Evolutionary conservation across 2,329 filamentous ascomycete species (phyloP).

Genomic region (Onygena corvina): DNA sequence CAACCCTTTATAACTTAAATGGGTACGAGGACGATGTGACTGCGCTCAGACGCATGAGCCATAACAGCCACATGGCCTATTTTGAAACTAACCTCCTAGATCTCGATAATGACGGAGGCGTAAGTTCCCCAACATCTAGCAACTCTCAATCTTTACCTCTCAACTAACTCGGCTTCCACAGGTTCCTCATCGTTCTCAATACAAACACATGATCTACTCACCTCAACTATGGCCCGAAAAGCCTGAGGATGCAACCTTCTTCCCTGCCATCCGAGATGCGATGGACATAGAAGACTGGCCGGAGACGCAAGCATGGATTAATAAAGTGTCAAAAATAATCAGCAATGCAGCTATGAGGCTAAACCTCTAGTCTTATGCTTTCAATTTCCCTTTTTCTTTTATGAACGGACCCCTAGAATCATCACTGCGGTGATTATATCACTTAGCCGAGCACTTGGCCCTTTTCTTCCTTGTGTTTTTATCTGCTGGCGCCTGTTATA

Average conservation of each 20-base stretch:
- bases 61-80: constrained; percentile 64
- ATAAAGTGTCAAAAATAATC: constrained; percentile 60
- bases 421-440: neutral
- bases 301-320: constrained; percentile 53
- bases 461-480: neutral
- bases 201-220: constrained; percentile 83
- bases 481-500: neutral
- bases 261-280: constrained; percentile 76
- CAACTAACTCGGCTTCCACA: constrained; percentile 28
- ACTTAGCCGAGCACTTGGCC: neutral
- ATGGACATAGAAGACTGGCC: constrained; percentile 60
- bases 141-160: neutral
- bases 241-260: constrained; percentile 47
- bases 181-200: constrained; percentile 80
- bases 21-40: constrained; percentile 65
- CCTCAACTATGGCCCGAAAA: constrained; percentile 65
- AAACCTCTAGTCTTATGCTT: constrained; percentile 17
- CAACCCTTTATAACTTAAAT: constrained; percentile 54
- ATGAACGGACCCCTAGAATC: neutral
- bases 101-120: constrained; percentile 56
- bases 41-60: constrained; percentile 54
- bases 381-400: neutral
- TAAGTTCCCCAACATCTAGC: constrained; percentile 50
- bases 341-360: constrained; percentile 46
- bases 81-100: constrained; percentile 82